A percentile compares a stretch with the other conserved stretches of the same genome.
Evolutionary conservation across 768 basidiomycete genomes (phyloP).

Genomic region (Imleria badia): DNA sequence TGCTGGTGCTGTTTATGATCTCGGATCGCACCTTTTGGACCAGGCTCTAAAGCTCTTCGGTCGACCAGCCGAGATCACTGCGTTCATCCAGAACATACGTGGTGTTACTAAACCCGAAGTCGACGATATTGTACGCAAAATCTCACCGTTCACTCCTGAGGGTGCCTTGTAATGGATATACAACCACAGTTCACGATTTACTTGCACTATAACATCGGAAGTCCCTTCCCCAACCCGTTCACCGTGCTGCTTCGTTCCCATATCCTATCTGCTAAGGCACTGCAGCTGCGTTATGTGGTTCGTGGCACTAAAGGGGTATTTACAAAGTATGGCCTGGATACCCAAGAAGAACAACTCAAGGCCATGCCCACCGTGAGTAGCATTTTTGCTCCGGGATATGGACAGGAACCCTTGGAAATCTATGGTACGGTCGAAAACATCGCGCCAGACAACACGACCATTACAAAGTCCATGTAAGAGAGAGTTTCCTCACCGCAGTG

Average conservation of each 20-base stretch:
- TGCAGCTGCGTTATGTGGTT: constrained; percentile 70
- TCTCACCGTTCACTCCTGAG: background rate
- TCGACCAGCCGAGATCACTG: constrained; percentile 64
- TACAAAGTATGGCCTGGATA: constrained; percentile 73
- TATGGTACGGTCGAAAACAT: constrained; percentile 64
- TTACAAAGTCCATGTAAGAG: constrained; percentile 33
- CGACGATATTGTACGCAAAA: constrained; percentile 58
- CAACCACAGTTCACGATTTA: constrained; percentile 48
- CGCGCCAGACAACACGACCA: constrained; percentile 39
- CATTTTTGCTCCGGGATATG: constrained; percentile 49
- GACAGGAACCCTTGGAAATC: constrained; percentile 59
- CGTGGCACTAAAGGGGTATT: constrained; percentile 72
- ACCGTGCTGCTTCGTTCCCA: constrained; percentile 68
- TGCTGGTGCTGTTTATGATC: constrained; percentile 70
- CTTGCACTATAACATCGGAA: constrained; percentile 47
- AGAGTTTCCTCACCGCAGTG: constrained; percentile 28
- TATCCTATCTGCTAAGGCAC: constrained; percentile 62
- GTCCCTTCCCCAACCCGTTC: constrained; percentile 49
- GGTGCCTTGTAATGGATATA: background rate
- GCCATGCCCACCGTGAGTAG: constrained; percentile 45
- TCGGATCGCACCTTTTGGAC: constrained; percentile 80
- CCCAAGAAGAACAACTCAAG: constrained; percentile 78
- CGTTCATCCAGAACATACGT: constrained; percentile 67
- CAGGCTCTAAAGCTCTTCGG: constrained; percentile 78
- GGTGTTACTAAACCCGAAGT: constrained; percentile 62